These are phyloP conservation scores for Vaucheria bursata DNA, from an alignment of 352 stramenopile species.

Conservation along the genomic window DNA sequence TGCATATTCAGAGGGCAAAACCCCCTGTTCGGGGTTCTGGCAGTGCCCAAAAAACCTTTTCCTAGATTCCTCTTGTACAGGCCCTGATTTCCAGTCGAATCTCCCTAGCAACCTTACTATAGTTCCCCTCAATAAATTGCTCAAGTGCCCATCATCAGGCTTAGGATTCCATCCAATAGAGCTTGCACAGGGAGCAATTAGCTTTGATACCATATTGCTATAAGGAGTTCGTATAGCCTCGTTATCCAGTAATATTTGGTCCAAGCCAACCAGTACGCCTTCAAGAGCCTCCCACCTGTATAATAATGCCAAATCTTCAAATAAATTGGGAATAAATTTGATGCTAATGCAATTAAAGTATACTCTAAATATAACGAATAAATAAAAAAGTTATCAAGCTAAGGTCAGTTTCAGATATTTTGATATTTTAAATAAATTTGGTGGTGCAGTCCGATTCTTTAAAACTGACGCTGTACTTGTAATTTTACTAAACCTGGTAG, in stretches of 20 bases:
- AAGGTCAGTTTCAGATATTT: too few species aligned
- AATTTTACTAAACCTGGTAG: too few species aligned
- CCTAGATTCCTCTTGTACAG: conserved; percentile 24
- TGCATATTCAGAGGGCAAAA: conserved; percentile 58
- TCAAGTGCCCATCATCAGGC: conserved; percentile 60
- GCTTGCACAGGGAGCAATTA: conserved; percentile 56
- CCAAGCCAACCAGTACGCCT: conserved; percentile 50
- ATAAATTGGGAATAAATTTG: too few species aligned
- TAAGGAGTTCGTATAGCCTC: conserved; percentile 55
- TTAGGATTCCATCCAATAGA: conserved; percentile 63
- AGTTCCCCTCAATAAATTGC: conserved; percentile 59
- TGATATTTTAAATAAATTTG: too few species aligned
- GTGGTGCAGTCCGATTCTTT: too few species aligned
- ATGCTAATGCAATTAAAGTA: too few species aligned
- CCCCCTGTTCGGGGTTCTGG: conserved; percentile 8
- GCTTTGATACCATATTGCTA: conserved; percentile 51
- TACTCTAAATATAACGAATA: too few species aligned
- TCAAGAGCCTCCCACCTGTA: conserved; percentile 57
- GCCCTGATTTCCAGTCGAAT: conserved; percentile 20
- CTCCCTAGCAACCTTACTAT: conserved; percentile 62
- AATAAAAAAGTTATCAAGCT: too few species aligned
- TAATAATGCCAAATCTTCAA: too few species aligned
- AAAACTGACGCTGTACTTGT: too few species aligned
- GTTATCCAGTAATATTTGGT: conserved; percentile 47
- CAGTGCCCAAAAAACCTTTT: conserved; percentile 23